A percentile compares a stretch with the other conserved stretches of the same genome.
Conservation (phyloP, 257 asterid genomes). For the Solanum medicagineum region DNA sequence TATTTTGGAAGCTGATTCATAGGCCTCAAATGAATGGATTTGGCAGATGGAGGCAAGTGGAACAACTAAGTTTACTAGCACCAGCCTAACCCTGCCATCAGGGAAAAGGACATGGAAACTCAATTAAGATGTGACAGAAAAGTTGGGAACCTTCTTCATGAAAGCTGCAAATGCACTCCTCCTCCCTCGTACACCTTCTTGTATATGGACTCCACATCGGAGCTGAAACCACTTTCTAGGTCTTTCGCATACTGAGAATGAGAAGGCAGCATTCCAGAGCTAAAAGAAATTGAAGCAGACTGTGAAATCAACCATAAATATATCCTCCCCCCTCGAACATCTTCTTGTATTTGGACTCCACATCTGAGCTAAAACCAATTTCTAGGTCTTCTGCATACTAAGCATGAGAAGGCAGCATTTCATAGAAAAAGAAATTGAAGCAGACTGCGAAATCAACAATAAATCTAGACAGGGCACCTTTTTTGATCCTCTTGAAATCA, state of each 20-base stretch:
- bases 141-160: slow-evolving; percentile 37
- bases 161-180: slow-evolving; percentile 86
- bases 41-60: no score
- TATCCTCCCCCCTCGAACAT: slow-evolving; percentile 73
- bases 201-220: slow-evolving; percentile 93
- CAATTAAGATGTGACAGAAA: background rate
- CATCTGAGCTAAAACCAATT: slow-evolving; percentile 86
- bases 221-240: slow-evolving; percentile 82
- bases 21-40: no score
- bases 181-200: slow-evolving; percentile 78
- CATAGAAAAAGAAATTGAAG: slow-evolving; percentile 6
- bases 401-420: slow-evolving; percentile 6
- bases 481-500: slow-evolving; percentile 86
- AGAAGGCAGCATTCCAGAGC: background rate
- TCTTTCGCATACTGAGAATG: slow-evolving; percentile 76
- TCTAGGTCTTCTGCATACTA: slow-evolving; percentile 91
- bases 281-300: slow-evolving; percentile 1
- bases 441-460: background rate
- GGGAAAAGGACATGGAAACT: background rate
- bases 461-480: slow-evolving; percentile 41
- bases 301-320: slow-evolving; percentile 10
- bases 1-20: background rate
- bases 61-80: background rate
- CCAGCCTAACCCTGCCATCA: background rate
- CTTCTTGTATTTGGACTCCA: slow-evolving; percentile 92